A percentile compares a stretch with the other conserved stretches of the same genome.
phyloP scores from a whole-genome alignment of 768 basidiomycete species.

The Mycena vulgaris region DNA sequence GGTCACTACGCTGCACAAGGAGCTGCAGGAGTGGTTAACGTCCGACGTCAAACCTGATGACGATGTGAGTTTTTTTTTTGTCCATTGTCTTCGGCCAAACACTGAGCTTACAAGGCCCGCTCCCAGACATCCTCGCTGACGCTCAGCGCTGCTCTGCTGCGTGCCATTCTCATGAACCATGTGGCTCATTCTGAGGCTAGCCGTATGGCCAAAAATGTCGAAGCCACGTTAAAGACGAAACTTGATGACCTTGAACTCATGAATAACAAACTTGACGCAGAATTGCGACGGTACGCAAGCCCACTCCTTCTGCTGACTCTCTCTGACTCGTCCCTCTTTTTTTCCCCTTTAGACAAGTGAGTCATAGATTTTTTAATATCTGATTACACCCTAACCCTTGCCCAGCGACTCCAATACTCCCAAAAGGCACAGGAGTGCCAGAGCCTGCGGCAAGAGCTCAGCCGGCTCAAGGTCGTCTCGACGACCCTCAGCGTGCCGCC shows the following conservation, averaged over 20 bases:
- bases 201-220: slow-evolving; percentile 75
- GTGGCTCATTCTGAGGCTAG: slow-evolving; percentile 84
- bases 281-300: slow-evolving; percentile 77
- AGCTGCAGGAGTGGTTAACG: slow-evolving; percentile 83
- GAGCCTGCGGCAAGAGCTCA: slow-evolving; percentile 76
- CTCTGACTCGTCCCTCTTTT: slow-evolving; percentile 37
- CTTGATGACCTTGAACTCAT: slow-evolving; percentile 75
- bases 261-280: slow-evolving; percentile 74
- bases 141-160: slow-evolving; percentile 83
- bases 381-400: slow-evolving; percentile 32
- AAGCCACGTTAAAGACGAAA: slow-evolving; percentile 74
- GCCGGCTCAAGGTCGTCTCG: slow-evolving; percentile 66
- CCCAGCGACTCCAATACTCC: slow-evolving; percentile 71
- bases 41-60: slow-evolving; percentile 73
- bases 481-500: slow-evolving; percentile 57
- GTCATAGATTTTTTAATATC: slow-evolving; percentile 47
- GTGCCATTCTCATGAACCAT: slow-evolving; percentile 88
- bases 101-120: slow-evolving; percentile 24
- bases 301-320: slow-evolving; percentile 42
- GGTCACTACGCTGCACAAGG: slow-evolving; percentile 82
- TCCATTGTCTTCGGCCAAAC: slow-evolving; percentile 12
- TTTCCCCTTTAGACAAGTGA: slow-evolving; percentile 69
- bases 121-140: slow-evolving; percentile 75
- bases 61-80: slow-evolving; percentile 65
- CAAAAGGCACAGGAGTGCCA: slow-evolving; percentile 83